phyloP scores from a whole-genome alignment of 192 early-diverging fungal species.

The Podochytrium sp. region DNA sequence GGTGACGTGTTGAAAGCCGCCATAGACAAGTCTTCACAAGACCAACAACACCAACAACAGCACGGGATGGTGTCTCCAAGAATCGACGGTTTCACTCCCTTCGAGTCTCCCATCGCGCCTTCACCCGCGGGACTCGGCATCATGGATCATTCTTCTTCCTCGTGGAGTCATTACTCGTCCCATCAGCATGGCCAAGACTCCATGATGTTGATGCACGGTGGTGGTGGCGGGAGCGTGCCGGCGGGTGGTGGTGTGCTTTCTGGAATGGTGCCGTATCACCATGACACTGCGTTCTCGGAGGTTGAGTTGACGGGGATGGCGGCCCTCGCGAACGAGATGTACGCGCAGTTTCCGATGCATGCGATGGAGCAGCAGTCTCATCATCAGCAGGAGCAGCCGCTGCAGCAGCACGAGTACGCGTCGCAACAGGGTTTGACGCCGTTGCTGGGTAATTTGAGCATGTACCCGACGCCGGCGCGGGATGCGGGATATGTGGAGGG shows the following conservation, averaged over 20 bases:
- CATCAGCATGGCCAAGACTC: too few species aligned
- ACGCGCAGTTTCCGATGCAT: neutral
- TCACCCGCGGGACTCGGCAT: neutral
- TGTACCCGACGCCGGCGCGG: neutral
- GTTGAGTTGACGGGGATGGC: neutral
- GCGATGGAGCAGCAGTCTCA: too few species aligned
- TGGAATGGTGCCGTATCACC: neutral
- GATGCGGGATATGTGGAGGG: too few species aligned
- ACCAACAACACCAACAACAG: neutral
- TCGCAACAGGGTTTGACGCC: neutral
- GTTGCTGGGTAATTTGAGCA: neutral
- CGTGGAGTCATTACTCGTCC: too few species aligned
- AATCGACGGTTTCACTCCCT: neutral
- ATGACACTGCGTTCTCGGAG: neutral
- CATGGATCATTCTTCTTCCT: neutral
- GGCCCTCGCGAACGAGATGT: neutral
- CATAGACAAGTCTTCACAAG: neutral
- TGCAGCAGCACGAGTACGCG: too few species aligned
- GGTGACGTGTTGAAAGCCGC: neutral
- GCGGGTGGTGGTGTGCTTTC: too few species aligned
- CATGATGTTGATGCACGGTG: too few species aligned
- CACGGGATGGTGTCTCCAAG: neutral
- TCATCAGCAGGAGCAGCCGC: too few species aligned
- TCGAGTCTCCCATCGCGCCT: neutral
- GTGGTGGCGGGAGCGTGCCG: too few species aligned